Evolutionary conservation across 139 green algal species (phyloP).

Genomic region (Coelastrella sp.): DNA sequence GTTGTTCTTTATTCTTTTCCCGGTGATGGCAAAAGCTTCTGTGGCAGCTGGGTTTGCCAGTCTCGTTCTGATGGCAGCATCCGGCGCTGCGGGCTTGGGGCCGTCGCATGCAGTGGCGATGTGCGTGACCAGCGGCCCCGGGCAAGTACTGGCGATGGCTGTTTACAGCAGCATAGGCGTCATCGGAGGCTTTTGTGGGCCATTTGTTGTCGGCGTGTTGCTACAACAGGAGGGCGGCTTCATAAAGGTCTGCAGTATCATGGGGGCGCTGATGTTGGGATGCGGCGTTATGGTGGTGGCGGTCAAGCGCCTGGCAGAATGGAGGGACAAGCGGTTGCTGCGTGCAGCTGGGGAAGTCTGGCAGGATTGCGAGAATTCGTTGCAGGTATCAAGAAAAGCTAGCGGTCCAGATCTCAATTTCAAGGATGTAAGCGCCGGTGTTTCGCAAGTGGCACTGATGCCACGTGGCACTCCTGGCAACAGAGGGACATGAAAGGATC

Average conservation of each 20-base stretch:
- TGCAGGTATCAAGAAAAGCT: no score
- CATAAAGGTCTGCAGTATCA: background rate
- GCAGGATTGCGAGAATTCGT: no score
- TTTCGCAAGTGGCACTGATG: no score
- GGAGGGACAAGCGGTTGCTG: background rate
- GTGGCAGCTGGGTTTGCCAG: constrained; percentile 15
- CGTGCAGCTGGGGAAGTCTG: no score
- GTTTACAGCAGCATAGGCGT: constrained; percentile 3
- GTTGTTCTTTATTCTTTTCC: constrained; percentile 16
- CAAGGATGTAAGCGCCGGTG: no score
- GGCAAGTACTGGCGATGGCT: constrained; percentile 27
- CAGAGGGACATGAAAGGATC: no score
- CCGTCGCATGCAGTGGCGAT: background rate
- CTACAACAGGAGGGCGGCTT: constrained; percentile 2
- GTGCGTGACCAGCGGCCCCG: background rate
- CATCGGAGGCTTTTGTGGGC: constrained; percentile 17
- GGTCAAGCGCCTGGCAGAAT: background rate
- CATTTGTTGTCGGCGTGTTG: background rate
- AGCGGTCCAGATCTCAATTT: no score
- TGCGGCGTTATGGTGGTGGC: constrained; percentile 2
- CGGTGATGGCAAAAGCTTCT: constrained; percentile 2
- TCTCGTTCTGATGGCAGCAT: background rate
- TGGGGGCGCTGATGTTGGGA: constrained; percentile 10
- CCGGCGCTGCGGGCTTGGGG: background rate
- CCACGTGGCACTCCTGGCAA: no score